Evolutionary conservation across 352 stramenopile species (phyloP).

Genomic region (Pythium aquatile): DNA sequence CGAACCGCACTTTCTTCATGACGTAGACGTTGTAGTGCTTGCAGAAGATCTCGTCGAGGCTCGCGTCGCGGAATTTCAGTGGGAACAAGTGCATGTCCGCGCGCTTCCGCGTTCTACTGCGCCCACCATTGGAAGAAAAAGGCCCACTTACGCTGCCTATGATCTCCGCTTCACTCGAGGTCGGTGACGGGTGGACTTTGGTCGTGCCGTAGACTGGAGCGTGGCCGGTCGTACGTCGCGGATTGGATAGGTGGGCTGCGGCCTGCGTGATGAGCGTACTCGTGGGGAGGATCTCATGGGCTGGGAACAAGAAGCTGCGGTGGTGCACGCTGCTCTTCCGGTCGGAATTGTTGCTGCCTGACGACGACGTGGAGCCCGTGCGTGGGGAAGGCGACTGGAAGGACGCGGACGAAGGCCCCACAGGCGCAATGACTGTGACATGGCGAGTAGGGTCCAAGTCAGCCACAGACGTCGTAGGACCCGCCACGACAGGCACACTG

Average conservation of each 20-base stretch:
- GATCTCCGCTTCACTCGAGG: constrained; percentile 20
- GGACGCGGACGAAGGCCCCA: neutral
- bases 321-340: constrained; percentile 32
- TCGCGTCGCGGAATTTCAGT: constrained; percentile 53
- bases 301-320: constrained; percentile 41
- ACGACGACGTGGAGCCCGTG: constrained; percentile 26
- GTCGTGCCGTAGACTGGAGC: constrained; percentile 31
- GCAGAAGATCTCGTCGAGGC: constrained; percentile 66
- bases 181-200: constrained; percentile 33
- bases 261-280: constrained; percentile 42
- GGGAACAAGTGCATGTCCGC: constrained; percentile 57
- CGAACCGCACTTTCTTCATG: constrained; percentile 55
- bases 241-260: constrained; percentile 24
- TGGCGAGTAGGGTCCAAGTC: neutral
- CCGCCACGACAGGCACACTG: constrained; percentile 1
- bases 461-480: neutral
- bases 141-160: neutral
- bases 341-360: constrained; percentile 30
- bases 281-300: constrained; percentile 40
- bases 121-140: neutral
- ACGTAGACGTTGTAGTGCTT: constrained; percentile 80
- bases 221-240: constrained; percentile 25
- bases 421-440: neutral
- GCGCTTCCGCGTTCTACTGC: constrained; percentile 20
- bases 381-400: constrained; percentile 25